Base-by-base conservation (phyloP, 2,329 filamentous ascomycete species). In the Hymenoscyphus infarciens region DNA sequence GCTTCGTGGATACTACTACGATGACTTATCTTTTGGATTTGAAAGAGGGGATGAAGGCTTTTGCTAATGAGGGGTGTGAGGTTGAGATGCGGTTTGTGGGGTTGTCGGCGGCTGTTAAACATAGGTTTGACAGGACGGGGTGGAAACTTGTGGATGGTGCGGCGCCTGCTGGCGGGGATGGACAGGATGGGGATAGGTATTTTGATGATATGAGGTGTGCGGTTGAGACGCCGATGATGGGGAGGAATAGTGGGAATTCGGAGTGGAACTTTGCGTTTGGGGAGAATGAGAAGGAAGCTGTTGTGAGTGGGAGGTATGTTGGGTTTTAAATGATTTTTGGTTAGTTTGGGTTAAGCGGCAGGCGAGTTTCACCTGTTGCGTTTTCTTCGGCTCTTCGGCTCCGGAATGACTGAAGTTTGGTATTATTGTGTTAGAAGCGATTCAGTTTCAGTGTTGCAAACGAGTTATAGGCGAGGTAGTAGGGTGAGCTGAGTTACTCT, bases 11-110 rank as follows among this genome's bases (percentile, higher is more conserved):
- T 35, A 60, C 60, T 1, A 65, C 59, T 0, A 66, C 61, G 1
- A 60, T 70, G 10, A 59, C 59, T 10, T 45, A 60, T 13, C 63
- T 69, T 4, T 29, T 60, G 42, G 60, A 67, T 7, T 29, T 65
- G 27, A 69, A 66, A 35, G 53, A 57, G 5, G 64, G 64, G 13
- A 29, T 69, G 2, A 15, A 59, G 5, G 19, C 33, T 4, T 69
- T 67, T 42, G 63, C 60, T 5, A 64, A 67, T 27, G 29, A 57
- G 33, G 57, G 57, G 10, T 59, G 62, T 5, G 56, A 63, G 5
- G 58, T 68, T 3, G 64, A 69, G 52, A 45, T 70, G 15, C 57
- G 67, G 10, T 67, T 70, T 22, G 67, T 70, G 10, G 68, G 67
- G 1, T 56, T 70, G 56, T 64, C 56, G 35, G 19, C 56, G 1